Base-by-base conservation (phyloP, 768 basidiomycete species). In the Termitomyces sp. region DNA sequence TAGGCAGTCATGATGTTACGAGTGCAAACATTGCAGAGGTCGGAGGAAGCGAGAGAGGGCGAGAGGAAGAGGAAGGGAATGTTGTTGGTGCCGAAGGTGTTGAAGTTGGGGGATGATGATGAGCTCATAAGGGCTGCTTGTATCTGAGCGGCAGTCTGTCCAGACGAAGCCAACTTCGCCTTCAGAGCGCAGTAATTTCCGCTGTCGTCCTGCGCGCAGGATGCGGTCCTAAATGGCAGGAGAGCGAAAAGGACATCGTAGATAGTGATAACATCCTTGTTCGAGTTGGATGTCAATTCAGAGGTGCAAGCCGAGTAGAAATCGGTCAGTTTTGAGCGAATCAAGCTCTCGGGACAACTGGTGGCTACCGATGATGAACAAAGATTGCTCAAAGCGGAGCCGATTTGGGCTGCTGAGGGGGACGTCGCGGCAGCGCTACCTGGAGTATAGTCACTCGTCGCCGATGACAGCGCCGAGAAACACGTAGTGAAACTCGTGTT, bases 191-290 rank as follows among this genome's bases (percentile, higher is more conserved):
- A 98, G 73, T 80, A 97, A 40, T 77, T 73, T 33, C 83, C 86
- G 48, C 65, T 74, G 65, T 86, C 83, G 65, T 89, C 83, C 79
- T 91, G 90, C 47, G 87, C 63, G 74, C 95, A 98, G 32, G 92
- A 67, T 28, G 93, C 86, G 6, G 68, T 62, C 60, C 73, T 74
- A 67, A 96, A 68, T 8, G 94, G 93, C 11, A 68, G 60, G 46
- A 95, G 61, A 58, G 79, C 62, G 75, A 92, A 99, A 30, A 98
- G 74, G 32, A 84, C 74, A 68, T 98, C 95, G 74, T 98, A 99
- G 2, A 81, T 71, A 28, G 71, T 64, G 68, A 83, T 68, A 47
- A 97, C 88, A 26, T 76, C 68, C 0, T 46, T 1, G 61, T 79
- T 81, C 48, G 73, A 67, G 49, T 56, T 66, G 10, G 79, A 72